phyloP scores from a whole-genome alignment of 2,329 filamentous ascomycete species.

The Diplocarpon mali region DNA sequence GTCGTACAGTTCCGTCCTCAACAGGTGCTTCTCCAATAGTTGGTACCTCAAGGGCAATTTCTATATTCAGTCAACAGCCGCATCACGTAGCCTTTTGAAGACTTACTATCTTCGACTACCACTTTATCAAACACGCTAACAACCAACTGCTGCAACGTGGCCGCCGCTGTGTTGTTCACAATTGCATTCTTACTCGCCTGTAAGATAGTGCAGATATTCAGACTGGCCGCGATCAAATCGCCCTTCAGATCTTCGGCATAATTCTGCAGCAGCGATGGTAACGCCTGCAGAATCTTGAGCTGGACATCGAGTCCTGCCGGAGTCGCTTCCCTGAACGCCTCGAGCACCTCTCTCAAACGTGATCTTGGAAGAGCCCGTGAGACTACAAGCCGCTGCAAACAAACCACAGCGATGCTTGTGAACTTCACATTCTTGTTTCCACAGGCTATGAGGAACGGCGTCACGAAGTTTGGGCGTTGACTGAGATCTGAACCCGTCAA shows the following conservation, averaged over 20 bases:
- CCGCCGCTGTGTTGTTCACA: constrained; percentile 89
- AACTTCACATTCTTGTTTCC: constrained; percentile 84
- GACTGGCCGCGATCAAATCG: constrained; percentile 65
- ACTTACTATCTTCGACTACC: constrained; percentile 64
- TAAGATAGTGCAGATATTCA: constrained; percentile 86
- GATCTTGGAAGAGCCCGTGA: constrained; percentile 67
- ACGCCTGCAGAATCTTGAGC: constrained; percentile 85
- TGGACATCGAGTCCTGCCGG: constrained; percentile 79
- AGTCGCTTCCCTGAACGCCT: constrained; percentile 77
- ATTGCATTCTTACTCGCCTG: constrained; percentile 88
- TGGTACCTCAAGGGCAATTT: constrained; percentile 37
- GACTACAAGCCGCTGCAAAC: constrained; percentile 79
- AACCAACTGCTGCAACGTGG: constrained; percentile 90
- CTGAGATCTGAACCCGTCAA: constrained; percentile 54
- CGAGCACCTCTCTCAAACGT: constrained; percentile 74
- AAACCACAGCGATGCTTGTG: constrained; percentile 75
- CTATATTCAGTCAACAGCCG: constrained; percentile 5
- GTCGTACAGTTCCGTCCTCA: constrained; percentile 50
- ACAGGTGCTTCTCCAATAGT: constrained; percentile 56
- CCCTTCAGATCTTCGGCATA: constrained; percentile 74
- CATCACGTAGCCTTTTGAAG: neutral
- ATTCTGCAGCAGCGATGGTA: constrained; percentile 83
- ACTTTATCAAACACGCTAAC: constrained; percentile 92
- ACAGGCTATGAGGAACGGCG: constrained; percentile 90
- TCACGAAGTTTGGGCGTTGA: constrained; percentile 72